Evolutionary conservation across 257 asterid species (phyloP).

Genomic region (Plantago elongata): DNA sequence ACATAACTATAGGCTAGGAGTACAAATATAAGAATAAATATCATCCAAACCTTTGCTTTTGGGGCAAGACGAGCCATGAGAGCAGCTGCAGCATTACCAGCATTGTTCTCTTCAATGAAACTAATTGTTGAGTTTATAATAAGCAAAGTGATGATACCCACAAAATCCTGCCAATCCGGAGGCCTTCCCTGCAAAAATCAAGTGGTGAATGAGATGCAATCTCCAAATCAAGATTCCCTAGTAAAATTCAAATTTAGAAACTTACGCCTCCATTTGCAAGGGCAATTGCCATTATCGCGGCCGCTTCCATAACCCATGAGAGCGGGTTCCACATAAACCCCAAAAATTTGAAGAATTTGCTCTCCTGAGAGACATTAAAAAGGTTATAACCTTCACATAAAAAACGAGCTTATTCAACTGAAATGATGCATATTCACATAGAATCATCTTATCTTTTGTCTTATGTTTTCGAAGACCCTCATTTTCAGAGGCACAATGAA

Average conservation of each 20-base stretch:
- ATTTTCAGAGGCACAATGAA: too few relatives aligned
- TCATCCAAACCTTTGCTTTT: constrained; percentile 60
- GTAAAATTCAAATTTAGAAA: constrained; percentile 14
- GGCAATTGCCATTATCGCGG: constrained; percentile 98
- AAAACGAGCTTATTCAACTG: background rate
- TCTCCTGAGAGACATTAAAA: constrained; percentile 58
- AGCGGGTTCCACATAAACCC: constrained; percentile 99
- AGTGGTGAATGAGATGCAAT: constrained; percentile 2
- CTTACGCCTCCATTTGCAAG: constrained; percentile 99
- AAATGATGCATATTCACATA: background rate
- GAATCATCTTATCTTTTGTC: background rate
- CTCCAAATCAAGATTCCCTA: background rate
- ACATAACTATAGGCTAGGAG: constrained; percentile 1
- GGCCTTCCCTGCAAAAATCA: constrained; percentile 73
- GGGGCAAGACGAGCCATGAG: constrained; percentile 99
- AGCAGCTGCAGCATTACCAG: constrained; percentile 99
- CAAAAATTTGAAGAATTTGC: constrained; percentile 77
- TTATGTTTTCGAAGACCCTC: too few relatives aligned
- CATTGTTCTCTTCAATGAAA: constrained; percentile 95
- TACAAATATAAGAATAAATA: background rate
- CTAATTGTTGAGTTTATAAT: constrained; percentile 90
- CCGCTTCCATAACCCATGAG: constrained; percentile 99
- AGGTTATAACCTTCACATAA: constrained; percentile 3
- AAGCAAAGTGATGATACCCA: constrained; percentile 86
- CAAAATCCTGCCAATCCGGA: constrained; percentile 99